A percentile compares a stretch with the other conserved stretches of the same genome.
These are phyloP conservation scores for Suaeda aralocaspica DNA, from an alignment of 148 eudicot species.

Conservation along the genomic window DNA sequence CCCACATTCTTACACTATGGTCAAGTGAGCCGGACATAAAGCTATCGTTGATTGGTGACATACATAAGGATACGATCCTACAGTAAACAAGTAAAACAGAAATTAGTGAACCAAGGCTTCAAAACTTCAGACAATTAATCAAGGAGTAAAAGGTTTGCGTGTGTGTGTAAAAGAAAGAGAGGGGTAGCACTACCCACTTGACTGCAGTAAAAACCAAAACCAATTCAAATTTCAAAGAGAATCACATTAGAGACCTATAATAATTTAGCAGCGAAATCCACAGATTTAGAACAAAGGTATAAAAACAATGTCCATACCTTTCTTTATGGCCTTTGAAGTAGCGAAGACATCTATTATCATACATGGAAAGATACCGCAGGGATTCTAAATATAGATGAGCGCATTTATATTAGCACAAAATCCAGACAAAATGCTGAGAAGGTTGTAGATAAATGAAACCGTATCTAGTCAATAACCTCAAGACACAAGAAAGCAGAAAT, in stretches of 20 bases:
- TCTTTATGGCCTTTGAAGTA: constrained; percentile 95
- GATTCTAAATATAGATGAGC: constrained; percentile 50
- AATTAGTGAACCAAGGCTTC: constrained; percentile 14
- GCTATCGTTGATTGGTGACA: constrained; percentile 96
- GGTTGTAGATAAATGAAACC: neutral
- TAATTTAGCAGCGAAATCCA: neutral
- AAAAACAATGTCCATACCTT: constrained; percentile 46
- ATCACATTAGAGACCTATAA: neutral
- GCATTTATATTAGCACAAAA: constrained; percentile 1
- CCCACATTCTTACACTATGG: constrained; percentile 97
- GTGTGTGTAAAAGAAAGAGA: no score
- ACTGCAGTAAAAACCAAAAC: neutral
- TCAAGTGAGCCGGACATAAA: constrained; percentile 98
- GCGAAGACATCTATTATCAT: constrained; percentile 91
- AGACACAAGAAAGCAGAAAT: neutral
- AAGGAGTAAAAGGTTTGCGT: no score
- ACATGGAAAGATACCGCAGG: constrained; percentile 89
- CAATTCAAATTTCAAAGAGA: neutral
- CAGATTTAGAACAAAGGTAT: neutral
- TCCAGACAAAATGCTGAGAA: neutral
- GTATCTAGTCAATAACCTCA: no score
- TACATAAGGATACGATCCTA: constrained; percentile 93
- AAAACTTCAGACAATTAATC: neutral
- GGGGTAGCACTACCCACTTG: no score
- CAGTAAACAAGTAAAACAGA: constrained; percentile 26